Evolutionary conservation across 176 grass and related monocot genomes (phyloP), one percentile per base, ranked within the genome.

Genomic region (Oryza rufipogon): DNA sequence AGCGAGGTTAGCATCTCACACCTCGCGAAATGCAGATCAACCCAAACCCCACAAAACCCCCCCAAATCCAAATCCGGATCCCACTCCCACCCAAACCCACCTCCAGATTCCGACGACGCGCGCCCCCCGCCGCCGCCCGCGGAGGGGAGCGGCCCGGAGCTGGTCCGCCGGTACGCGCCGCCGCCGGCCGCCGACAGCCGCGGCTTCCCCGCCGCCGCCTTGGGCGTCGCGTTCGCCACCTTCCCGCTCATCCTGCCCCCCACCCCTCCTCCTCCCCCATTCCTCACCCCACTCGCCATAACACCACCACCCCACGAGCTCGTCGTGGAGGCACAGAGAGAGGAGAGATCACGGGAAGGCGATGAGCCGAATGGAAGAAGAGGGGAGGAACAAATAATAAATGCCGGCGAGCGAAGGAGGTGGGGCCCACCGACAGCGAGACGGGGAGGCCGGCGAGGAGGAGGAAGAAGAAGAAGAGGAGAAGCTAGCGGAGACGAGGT

Each of bases 221-320:
- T 99, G 75, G 96, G 96, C 65, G 93, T 94, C 16, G 86, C 88
- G 64, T 33, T 17, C 83, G 67, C 70, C 70, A 91, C 81, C 89
- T 96, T 99, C 23, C 64, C 42, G 61, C 71, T 70, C 44, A 91
- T 46, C 83, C 92, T 94, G 45, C 81, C 8, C 4, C 80, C 11
- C 4, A 80, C 82, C 25, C 19, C 75, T 23, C 90, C 90, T 28
- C 89, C 88, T 34, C 91, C 88, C 44, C 92, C 92, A 34, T 91
- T 94, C 81, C 86, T 88, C 79, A 10, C 8, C 17, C 89, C 90
- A 34, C 85, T 90, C 23, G 90, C 87, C 92, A 95, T 95, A 68
- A 4, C 41, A 12, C 23, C 66, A 23, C 70, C 45, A 45, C 70
- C 63, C 2, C 84, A 80, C 78, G 73, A 54, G 68, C 84, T 71